Conservation (phyloP, 306 rosid genomes). For the Neltuma alba region DNA sequence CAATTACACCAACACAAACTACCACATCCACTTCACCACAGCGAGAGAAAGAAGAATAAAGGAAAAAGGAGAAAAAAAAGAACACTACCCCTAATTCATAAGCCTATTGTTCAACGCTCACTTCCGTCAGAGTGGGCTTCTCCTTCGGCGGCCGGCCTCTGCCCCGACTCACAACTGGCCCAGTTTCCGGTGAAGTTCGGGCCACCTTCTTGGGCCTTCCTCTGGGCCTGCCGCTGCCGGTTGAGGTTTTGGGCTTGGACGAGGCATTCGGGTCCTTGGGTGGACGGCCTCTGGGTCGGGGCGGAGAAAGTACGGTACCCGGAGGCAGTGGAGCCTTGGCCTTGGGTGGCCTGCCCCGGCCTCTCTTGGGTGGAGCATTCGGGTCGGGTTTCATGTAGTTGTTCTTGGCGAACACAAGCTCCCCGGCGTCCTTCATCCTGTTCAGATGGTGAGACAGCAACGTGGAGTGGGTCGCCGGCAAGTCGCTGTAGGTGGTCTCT, state of each 20-base stretch:
- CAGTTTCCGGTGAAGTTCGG: slow-evolving; percentile 2
- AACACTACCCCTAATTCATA: background rate
- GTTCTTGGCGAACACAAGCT: slow-evolving; percentile 70
- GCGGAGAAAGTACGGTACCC: slow-evolving; percentile 22
- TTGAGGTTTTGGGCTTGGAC: slow-evolving; percentile 49
- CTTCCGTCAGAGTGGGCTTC: slow-evolving; percentile 65
- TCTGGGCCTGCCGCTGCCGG: slow-evolving; percentile 66
- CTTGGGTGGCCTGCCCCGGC: slow-evolving; percentile 92
- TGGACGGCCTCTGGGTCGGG: slow-evolving; percentile 78
- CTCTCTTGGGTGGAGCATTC: slow-evolving; percentile 74
- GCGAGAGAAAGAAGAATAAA: background rate
- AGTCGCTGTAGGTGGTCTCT: slow-evolving; percentile 66
- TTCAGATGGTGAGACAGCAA: slow-evolving; percentile 60
- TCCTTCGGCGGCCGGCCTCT: slow-evolving; percentile 91
- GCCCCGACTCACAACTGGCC: slow-evolving; percentile 42
- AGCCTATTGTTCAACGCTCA: slow-evolving; percentile 61
- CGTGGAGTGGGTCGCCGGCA: slow-evolving; percentile 61
- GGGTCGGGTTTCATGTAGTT: slow-evolving; percentile 74
- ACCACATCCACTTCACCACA: slow-evolving; percentile 37
- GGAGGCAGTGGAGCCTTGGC: slow-evolving; percentile 48
- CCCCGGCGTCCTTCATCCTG: slow-evolving; percentile 75
- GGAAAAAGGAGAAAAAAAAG: too few relatives aligned
- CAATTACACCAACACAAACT: slow-evolving; percentile 41
- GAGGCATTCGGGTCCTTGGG: slow-evolving; percentile 76
- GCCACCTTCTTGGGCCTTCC: slow-evolving; percentile 83